A percentile compares a stretch with the other conserved stretches of the same genome.
These are phyloP conservation scores for Polychytrium aggregatum DNA, from an alignment of 192 early-diverging fungal species.

Conservation along the genomic window DNA sequence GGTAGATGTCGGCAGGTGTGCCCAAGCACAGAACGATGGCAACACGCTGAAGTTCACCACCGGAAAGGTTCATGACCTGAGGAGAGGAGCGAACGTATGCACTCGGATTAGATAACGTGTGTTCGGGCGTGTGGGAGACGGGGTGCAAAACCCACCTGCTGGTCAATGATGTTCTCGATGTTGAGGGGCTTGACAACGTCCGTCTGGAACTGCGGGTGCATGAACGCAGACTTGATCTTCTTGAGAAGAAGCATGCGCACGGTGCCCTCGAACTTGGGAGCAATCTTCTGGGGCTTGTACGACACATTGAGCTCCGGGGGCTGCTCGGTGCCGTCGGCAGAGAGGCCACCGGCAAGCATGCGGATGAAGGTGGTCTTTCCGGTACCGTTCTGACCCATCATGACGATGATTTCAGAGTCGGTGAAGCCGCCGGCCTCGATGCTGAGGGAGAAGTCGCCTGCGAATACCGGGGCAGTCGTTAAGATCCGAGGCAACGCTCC, in stretches of 20 bases:
- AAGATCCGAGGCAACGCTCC: constrained; percentile 5
- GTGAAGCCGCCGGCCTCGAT: constrained; percentile 78
- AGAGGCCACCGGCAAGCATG: constrained; percentile 74
- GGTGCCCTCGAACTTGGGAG: constrained; percentile 85
- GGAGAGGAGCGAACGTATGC: not conserved
- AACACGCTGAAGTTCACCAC: constrained; percentile 99
- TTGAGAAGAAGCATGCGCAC: constrained; percentile 86
- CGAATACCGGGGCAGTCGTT: not conserved
- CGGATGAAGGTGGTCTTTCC: constrained; percentile 95
- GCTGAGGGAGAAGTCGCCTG: constrained; percentile 68
- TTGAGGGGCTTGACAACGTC: constrained; percentile 91
- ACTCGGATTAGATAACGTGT: no score
- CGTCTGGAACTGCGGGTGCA: constrained; percentile 91
- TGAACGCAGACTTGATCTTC: constrained; percentile 73
- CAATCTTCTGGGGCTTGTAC: constrained; percentile 98
- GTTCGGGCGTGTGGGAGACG: no score
- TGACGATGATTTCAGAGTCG: constrained; percentile 95
- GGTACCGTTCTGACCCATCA: constrained; percentile 97
- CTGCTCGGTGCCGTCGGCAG: constrained; percentile 66
- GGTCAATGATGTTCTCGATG: constrained; percentile 89
- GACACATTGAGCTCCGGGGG: constrained; percentile 79
- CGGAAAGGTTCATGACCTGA: constrained; percentile 58
- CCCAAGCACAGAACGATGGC: constrained; percentile 86
- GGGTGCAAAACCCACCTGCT: constrained; percentile 63
- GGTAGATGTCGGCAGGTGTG: constrained; percentile 86